Percentiles rank a stretch among this genome's conserved stretches.
These are phyloP conservation scores for Boletales sp. DNA, from an alignment of 768 basidiomycete species.

Conservation along the genomic window DNA sequence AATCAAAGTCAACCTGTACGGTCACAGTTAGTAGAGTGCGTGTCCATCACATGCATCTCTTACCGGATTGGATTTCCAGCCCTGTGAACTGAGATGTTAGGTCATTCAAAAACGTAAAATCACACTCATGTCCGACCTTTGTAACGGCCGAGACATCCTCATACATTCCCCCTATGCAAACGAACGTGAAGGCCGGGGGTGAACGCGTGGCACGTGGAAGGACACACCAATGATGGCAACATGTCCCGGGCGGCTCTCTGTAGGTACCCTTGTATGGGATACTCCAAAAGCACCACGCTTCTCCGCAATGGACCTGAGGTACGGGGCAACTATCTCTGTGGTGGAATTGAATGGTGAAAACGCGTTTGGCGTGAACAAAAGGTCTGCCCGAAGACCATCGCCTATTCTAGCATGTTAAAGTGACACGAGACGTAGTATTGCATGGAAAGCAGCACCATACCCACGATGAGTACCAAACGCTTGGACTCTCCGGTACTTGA, in stretches of 20 bases:
- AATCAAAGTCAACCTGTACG: constrained; percentile 70
- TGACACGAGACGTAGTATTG: background rate
- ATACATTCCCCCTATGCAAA: constrained; percentile 77
- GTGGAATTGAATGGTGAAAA: constrained; percentile 50
- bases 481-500: constrained; percentile 51
- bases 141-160: constrained; percentile 88
- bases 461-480: constrained; percentile 76
- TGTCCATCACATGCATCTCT: background rate
- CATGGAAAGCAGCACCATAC: constrained; percentile 34
- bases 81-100: constrained; percentile 37
- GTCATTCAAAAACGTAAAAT: constrained; percentile 4
- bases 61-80: constrained; percentile 85
- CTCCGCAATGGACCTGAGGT: constrained; percentile 65
- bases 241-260: constrained; percentile 85
- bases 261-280: constrained; percentile 83
- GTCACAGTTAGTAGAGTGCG: constrained; percentile 1
- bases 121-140: constrained; percentile 45
- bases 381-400: constrained; percentile 81
- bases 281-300: constrained; percentile 75
- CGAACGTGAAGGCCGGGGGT: background rate
- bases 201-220: background rate
- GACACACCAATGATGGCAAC: constrained; percentile 76
- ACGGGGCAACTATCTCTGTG: constrained; percentile 65
- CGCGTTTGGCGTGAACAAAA: constrained; percentile 62
- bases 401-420: constrained; percentile 38